Evolutionary conservation across 2,329 filamentous ascomycete genomes (phyloP).

Genomic region (Penicillium hordei): DNA sequence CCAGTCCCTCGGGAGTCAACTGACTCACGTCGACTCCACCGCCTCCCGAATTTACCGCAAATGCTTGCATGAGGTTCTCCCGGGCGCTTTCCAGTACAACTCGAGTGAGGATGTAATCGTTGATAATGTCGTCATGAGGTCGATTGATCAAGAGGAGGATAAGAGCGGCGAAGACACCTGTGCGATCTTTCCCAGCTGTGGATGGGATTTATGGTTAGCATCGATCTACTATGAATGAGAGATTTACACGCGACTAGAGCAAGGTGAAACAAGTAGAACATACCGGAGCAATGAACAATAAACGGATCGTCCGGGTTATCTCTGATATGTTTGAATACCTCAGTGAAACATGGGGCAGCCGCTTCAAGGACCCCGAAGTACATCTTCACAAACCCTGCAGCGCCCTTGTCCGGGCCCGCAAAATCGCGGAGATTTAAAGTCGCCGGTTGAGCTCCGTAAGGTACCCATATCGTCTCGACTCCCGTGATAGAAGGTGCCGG

Average conservation of each 20-base stretch:
- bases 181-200: conserved; percentile 76
- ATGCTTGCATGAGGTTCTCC: conserved; percentile 19
- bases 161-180: conserved; percentile 69
- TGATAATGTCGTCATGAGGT: conserved; percentile 56
- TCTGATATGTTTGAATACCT: conserved; percentile 62
- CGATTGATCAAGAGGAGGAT: conserved; percentile 65
- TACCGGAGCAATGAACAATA: conserved; percentile 63
- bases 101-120: conserved; percentile 59
- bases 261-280: background rate
- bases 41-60: conserved; percentile 19
- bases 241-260: background rate
- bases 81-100: conserved; percentile 27
- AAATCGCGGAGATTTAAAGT: conserved; percentile 25
- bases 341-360: conserved; percentile 57
- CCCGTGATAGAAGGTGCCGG: conserved; percentile 55
- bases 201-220: background rate
- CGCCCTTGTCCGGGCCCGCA: conserved; percentile 55
- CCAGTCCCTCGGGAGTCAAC: conserved; percentile 23
- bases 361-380: conserved; percentile 69
- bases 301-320: conserved; percentile 50
- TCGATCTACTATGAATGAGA: background rate
- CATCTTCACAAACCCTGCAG: conserved; percentile 64
- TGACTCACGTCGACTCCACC: conserved; percentile 6
- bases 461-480: conserved; percentile 53
- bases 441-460: conserved; percentile 52